phyloP scores from a whole-genome alignment of 1,139 yeast genomes.

The Keqinozyma sinolaborantium region DNA sequence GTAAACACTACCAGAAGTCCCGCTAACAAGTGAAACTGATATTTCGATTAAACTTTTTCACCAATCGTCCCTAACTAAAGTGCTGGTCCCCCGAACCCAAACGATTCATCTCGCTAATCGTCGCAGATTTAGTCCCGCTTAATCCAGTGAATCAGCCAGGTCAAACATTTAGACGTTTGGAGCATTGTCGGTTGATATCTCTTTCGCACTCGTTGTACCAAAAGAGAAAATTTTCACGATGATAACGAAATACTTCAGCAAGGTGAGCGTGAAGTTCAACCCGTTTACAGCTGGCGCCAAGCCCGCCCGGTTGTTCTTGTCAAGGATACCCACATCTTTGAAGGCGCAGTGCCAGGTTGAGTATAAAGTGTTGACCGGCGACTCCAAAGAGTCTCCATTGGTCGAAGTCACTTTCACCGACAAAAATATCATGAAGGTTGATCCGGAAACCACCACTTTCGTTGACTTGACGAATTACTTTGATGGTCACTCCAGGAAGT shows the following conservation, averaged over 20 bases:
- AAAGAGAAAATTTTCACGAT: slow-evolving; percentile 35
- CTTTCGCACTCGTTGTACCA: no score
- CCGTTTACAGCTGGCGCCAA: slow-evolving; percentile 77
- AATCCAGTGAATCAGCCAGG: no score
- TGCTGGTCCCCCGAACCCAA: no score
- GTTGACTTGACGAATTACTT: slow-evolving; percentile 55
- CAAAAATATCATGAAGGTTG: slow-evolving; percentile 64
- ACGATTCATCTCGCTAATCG: no score
- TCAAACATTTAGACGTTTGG: no score
- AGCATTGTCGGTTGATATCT: no score
- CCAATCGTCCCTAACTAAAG: no score
- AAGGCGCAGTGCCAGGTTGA: slow-evolving; percentile 50
- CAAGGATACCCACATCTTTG: slow-evolving; percentile 73
- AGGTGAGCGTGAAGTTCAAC: slow-evolving; percentile 73
- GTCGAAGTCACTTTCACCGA: slow-evolving; percentile 81
- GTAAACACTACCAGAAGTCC: no score
- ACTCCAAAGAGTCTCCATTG: slow-evolving; percentile 48
- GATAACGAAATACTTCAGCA: slow-evolving; percentile 84
- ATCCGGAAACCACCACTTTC: slow-evolving; percentile 55
- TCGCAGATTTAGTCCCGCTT: no score
- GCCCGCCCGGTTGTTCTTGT: slow-evolving; percentile 74
- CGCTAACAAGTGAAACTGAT: no score
- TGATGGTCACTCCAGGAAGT: slow-evolving; percentile 68
- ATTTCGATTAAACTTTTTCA: no score
- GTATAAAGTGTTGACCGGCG: slow-evolving; percentile 48